phyloP scores from a whole-genome alignment of 2,329 filamentous ascomycete genomes.

The Fusarium oxysporum region DNA sequence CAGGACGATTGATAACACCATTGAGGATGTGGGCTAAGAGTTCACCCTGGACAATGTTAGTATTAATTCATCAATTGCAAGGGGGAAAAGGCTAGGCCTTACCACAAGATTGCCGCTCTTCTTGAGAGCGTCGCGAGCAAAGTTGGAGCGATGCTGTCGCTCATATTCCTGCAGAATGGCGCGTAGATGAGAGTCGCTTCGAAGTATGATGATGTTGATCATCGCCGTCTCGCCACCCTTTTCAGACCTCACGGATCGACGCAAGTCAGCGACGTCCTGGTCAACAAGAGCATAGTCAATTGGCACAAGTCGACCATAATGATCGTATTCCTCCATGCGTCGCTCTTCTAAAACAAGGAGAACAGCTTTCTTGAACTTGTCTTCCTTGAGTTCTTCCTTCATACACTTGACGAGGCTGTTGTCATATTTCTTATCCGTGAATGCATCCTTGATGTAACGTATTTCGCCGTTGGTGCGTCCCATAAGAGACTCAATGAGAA shows the following conservation, averaged over 20 bases:
- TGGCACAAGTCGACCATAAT: slow-evolving; percentile 67
- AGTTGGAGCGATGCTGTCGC: slow-evolving; percentile 78
- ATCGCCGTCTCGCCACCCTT: slow-evolving; percentile 90
- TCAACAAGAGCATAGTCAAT: slow-evolving; percentile 71
- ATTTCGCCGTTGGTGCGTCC: slow-evolving; percentile 91
- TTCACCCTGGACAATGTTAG: slow-evolving; percentile 75
- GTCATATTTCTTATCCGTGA: slow-evolving; percentile 90
- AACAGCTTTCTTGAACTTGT: slow-evolving; percentile 94
- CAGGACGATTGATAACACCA: slow-evolving; percentile 94
- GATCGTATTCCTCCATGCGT: slow-evolving; percentile 84
- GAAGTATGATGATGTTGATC: slow-evolving; percentile 83
- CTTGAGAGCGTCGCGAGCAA: slow-evolving; percentile 85
- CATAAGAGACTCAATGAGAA: slow-evolving; percentile 94
- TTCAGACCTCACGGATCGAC: slow-evolving; percentile 74
- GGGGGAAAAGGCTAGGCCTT: slow-evolving; percentile 56
- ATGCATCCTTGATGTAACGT: slow-evolving; percentile 84
- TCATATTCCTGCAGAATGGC: slow-evolving; percentile 86
- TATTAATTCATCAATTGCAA: neutral
- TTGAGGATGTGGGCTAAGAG: slow-evolving; percentile 95
- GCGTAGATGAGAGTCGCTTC: slow-evolving; percentile 84
- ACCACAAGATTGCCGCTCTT: slow-evolving; percentile 95
- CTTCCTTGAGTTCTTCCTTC: slow-evolving; percentile 90
- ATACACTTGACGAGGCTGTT: slow-evolving; percentile 87
- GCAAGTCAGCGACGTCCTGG: slow-evolving; percentile 78
- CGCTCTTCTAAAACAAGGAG: slow-evolving; percentile 84